phyloP scores from a whole-genome alignment of 73 alveolate genomes.

The Stentor coeruleus region DNA sequence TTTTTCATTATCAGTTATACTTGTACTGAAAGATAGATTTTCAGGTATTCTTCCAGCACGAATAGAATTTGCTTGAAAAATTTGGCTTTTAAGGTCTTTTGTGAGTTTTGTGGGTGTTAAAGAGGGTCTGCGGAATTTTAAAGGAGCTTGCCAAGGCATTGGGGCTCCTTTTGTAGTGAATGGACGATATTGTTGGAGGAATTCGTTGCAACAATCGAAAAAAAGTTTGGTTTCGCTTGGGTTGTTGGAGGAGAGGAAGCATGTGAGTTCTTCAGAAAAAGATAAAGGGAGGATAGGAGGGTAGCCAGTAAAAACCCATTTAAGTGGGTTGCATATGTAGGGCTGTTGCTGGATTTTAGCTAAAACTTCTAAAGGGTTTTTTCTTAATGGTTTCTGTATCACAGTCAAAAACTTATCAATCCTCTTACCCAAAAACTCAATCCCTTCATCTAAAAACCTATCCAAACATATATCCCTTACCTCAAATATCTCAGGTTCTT shows the following conservation, averaged over 20 bases:
- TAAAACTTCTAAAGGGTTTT: not conserved
- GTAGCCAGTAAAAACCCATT: not conserved
- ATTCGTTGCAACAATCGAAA: not conserved
- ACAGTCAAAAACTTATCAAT: not conserved
- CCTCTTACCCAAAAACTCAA: not conserved
- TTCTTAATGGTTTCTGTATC: not conserved
- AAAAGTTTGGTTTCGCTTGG: too few species aligned
- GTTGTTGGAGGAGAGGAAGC: not conserved
- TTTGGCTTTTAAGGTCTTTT: not conserved
- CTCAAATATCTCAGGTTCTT: not conserved
- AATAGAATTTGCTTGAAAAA: not conserved
- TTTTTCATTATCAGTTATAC: constrained; percentile 12
- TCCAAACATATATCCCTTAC: too few species aligned
- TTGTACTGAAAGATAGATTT: not conserved
- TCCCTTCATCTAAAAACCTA: not conserved
- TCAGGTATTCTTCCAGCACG: not conserved
- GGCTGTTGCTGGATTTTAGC: not conserved
- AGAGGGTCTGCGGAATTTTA: not conserved
- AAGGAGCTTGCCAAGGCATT: not conserved
- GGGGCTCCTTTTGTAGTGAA: not conserved
- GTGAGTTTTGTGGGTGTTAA: not conserved
- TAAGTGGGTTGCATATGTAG: not conserved
- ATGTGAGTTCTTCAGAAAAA: not conserved
- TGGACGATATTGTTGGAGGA: not conserved
- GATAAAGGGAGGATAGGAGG: not conserved